Evolutionary conservation across 768 basidiomycete species (phyloP), one percentile per base, ranked within the genome.

Genomic region (Tylopilus sp.): DNA sequence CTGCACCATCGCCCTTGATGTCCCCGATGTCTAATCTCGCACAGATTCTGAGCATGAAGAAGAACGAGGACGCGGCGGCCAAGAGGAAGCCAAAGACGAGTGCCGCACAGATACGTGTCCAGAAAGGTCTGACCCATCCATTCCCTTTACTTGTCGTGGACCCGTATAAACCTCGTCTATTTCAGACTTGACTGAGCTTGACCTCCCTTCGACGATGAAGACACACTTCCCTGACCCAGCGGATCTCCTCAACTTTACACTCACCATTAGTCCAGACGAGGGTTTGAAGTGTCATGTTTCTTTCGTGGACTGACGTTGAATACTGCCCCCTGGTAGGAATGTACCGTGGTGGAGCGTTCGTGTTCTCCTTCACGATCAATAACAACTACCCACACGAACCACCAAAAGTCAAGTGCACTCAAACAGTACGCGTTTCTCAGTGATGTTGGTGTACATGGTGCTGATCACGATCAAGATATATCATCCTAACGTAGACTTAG

Each of bases 21-120:
- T 11, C 21, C n/a, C 15, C 20, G 39, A 56, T 58, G 49, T 21
- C 48, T 53, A 31, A 59, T 47, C 31, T 7, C 30, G 23, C 28
- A 30, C 58, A 99, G 97, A 98, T 99, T 65, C 98, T 97, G 88
- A 91, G 86, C 59, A 93, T 99, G 88, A 98, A 98, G 85, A 98
- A 98, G 86, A 91, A 87, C 64, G 93, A 98, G 77, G 92, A 98
- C 65, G 91, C 91, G 50, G 93, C 94, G 48, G 86, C 91, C 6
- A 98, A 93, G 88, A 95, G 85, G 83, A 91, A 88, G 79, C 97
- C 97, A 40, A 98, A 95, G 83, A 97, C 93, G 40, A 92, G 91
- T 65, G 95, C 97, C 15, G 97, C 97, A 25, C 95, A 98, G 73
- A 90, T 99, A 69, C 83, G 97, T 51, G 95, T 99, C n/a, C 97